These are phyloP conservation scores for Paragyromitra xinjiangensis DNA, from an alignment of 495 filamentous ascomycete species.

Conservation along the genomic window DNA sequence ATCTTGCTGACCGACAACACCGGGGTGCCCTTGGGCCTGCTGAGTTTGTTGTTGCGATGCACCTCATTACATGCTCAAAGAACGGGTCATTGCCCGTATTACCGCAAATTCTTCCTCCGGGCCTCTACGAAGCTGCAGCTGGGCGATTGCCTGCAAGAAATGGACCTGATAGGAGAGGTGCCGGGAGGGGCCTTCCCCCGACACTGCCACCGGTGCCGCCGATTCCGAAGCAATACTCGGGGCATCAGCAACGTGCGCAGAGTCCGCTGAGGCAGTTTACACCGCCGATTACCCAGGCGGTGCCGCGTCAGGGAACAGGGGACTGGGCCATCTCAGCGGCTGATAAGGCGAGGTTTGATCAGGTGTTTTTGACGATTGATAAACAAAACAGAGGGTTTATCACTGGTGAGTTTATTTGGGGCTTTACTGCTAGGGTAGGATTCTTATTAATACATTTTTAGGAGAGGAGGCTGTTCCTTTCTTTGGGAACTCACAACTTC, in stretches of 20 bases:
- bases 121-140: conserved; percentile 89
- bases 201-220: conserved; percentile 65
- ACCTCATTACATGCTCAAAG: conserved; percentile 89
- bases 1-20: conserved; percentile 89
- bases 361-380: conserved; percentile 82
- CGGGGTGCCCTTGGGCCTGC: conserved; percentile 86
- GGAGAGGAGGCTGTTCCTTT: conserved; percentile 92
- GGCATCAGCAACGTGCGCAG: conserved; percentile 59
- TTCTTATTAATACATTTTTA: conserved; percentile 29
- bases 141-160: conserved; percentile 68
- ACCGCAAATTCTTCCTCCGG: conserved; percentile 81
- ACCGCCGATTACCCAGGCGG: conserved; percentile 49
- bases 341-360: conserved; percentile 87
- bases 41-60: conserved; percentile 98
- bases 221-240: conserved; percentile 78
- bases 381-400: conserved; percentile 80
- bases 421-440: no score
- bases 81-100: conserved; percentile 79
- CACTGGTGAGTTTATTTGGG: conserved; percentile 63
- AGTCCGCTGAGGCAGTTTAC: conserved; percentile 57
- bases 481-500: conserved; percentile 87
- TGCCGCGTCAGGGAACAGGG: conserved; percentile 48
- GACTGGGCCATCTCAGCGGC: conserved; percentile 80
- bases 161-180: conserved; percentile 56
- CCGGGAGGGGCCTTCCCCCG: conserved; percentile 51